Percentiles rank a stretch among this genome's conserved stretches.
These are phyloP conservation scores for Russula virescens DNA, from an alignment of 768 basidiomycete genomes.

Conservation along the genomic window DNA sequence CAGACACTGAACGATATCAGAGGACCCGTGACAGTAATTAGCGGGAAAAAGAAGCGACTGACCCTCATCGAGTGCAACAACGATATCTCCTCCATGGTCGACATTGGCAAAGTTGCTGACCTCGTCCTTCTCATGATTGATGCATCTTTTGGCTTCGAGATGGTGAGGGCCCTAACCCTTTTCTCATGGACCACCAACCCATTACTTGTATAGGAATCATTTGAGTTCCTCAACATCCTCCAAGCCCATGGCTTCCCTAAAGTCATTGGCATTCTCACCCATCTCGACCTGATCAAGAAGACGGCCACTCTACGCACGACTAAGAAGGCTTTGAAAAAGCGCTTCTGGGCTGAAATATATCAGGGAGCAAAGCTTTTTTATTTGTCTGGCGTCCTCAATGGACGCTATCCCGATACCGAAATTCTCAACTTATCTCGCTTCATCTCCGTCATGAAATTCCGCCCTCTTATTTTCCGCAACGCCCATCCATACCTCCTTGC, in stretches of 20 bases:
- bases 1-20: constrained; percentile 85
- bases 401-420: constrained; percentile 94
- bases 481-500: constrained; percentile 91
- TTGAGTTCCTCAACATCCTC: constrained; percentile 96
- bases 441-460: constrained; percentile 97
- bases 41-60: constrained; percentile 87
- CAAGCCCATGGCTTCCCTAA: constrained; percentile 98
- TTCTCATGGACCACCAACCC: not conserved
- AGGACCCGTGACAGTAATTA: constrained; percentile 92
- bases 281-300: constrained; percentile 96
- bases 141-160: constrained; percentile 96
- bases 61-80: constrained; percentile 98
- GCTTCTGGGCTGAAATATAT: constrained; percentile 99
- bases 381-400: constrained; percentile 93
- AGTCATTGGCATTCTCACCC: constrained; percentile 93
- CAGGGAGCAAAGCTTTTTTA: constrained; percentile 98
- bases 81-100: constrained; percentile 97
- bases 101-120: constrained; percentile 95
- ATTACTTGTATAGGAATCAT: constrained; percentile 69
- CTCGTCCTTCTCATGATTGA: constrained; percentile 96
- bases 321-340: constrained; percentile 93
- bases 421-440: constrained; percentile 95
- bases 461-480: constrained; percentile 94
- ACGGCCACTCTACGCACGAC: constrained; percentile 76
- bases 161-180: constrained; percentile 50